phyloP scores from a whole-genome alignment of 116 monocot species.

The Trichopus zeylanicus region DNA sequence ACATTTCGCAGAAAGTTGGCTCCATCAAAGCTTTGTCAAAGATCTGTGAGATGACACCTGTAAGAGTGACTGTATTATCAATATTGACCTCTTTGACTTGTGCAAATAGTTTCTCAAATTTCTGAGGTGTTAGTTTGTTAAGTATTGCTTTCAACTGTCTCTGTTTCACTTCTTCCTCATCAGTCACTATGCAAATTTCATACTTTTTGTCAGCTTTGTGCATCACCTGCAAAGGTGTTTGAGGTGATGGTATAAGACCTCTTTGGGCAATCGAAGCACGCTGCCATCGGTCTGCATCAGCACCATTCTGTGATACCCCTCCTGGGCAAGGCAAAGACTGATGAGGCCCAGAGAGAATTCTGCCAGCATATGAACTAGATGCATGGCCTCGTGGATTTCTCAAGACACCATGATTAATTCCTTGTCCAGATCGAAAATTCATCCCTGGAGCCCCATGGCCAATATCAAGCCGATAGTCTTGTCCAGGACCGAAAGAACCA shows the following conservation, averaged over 20 bases:
- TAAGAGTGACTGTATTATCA: conserved; percentile 53
- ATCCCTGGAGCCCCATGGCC: conserved; percentile 16
- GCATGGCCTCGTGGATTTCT: conserved; percentile 54
- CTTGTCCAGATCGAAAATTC: conserved; percentile 45
- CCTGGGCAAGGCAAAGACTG: conserved; percentile 32
- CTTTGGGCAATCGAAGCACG: conserved; percentile 34
- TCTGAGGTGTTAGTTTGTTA: conserved; percentile 91
- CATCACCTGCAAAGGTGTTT: conserved; percentile 50
- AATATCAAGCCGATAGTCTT: conserved; percentile 29
- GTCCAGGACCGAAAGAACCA: conserved; percentile 17
- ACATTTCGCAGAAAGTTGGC: conserved; percentile 96
- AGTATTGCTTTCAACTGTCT: conserved; percentile 72
- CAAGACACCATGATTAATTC: conserved; percentile 46
- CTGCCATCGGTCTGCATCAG: conserved; percentile 81
- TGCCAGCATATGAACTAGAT: conserved; percentile 34
- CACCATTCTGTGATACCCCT: conserved; percentile 26
- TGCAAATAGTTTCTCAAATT: conserved; percentile 72
- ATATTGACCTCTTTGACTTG: conserved; percentile 81
- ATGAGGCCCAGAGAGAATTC: conserved; percentile 52
- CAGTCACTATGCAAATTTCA: conserved; percentile 65
- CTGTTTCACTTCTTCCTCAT: conserved; percentile 67
- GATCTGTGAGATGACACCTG: conserved; percentile 84
- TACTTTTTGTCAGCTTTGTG: conserved; percentile 82
- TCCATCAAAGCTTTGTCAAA: conserved; percentile 98
- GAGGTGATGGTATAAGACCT: conserved; percentile 72